These are phyloP conservation scores for Ascochyta pisi DNA, from an alignment of 2,329 filamentous ascomycete species.

Conservation along the genomic window DNA sequence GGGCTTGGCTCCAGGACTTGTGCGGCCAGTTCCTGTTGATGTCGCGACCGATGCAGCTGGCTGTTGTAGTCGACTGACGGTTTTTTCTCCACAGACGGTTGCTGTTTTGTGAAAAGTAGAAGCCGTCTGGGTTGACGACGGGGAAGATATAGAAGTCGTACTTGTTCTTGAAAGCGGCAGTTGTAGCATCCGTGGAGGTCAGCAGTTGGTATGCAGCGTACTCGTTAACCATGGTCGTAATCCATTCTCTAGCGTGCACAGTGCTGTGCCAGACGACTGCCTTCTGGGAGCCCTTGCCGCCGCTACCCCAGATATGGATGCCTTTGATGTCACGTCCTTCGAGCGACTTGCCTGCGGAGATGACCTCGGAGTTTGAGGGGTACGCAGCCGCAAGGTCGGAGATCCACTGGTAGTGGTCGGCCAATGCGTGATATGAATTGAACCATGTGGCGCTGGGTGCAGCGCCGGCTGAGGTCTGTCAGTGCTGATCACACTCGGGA, in stretches of 20 bases:
- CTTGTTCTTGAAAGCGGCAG: conserved; percentile 59
- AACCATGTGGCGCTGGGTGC: conserved; percentile 46
- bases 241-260: conserved; percentile 50
- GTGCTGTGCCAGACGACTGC: conserved; percentile 49
- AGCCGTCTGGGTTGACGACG: conserved; percentile 50
- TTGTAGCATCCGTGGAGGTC: conserved; percentile 38
- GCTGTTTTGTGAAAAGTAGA: conserved; percentile 47
- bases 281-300: conserved; percentile 47
- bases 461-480: conserved; percentile 31
- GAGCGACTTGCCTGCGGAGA: conserved; percentile 45
- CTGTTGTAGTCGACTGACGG: conserved; percentile 37
- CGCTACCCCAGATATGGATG: conserved; percentile 49
- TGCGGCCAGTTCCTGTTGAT: conserved; percentile 52
- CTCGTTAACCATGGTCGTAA: conserved; percentile 45
- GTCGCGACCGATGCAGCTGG: conserved; percentile 47
- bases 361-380: conserved; percentile 44
- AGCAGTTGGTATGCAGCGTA: conserved; percentile 48
- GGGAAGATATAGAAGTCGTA: conserved; percentile 69
- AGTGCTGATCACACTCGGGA: conserved; percentile 18
- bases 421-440: conserved; percentile 46
- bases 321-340: conserved; percentile 48
- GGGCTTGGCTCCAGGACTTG: conserved; percentile 40
- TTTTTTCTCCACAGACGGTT: conserved; percentile 52
- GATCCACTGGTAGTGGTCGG: conserved; percentile 45
- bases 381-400: conserved; percentile 45